Conservation (phyloP, 108 stramenopile genomes). For the Cafeteria roenbergensis region DNA sequence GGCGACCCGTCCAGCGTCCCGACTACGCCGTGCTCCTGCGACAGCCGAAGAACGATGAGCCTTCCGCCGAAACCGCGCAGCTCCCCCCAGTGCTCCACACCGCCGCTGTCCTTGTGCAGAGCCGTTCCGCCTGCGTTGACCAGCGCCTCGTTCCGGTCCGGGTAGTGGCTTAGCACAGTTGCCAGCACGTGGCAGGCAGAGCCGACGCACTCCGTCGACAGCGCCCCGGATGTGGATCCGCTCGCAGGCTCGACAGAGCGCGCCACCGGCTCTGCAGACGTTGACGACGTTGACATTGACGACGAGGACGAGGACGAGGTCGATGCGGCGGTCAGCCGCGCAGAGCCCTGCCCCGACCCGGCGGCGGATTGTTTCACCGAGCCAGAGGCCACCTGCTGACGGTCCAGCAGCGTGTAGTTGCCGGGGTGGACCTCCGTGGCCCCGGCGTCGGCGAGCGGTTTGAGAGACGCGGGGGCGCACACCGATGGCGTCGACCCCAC, state of each 20-base stretch:
- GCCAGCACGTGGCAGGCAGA: background rate
- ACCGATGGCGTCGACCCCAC: too few relatives aligned
- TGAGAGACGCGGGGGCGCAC: background rate
- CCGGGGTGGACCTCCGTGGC: slow-evolving; percentile 2
- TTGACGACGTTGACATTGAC: too few relatives aligned
- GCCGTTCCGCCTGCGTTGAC: background rate
- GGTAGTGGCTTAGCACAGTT: background rate
- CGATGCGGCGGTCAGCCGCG: too few relatives aligned
- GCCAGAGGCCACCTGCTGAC: background rate
- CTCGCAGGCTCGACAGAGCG: too few relatives aligned
- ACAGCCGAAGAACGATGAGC: background rate
- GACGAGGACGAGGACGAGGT: too few relatives aligned
- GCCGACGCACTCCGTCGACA: too few relatives aligned
- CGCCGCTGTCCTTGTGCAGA: background rate
- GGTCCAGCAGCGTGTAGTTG: background rate
- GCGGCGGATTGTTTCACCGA: too few relatives aligned
- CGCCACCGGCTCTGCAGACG: too few relatives aligned
- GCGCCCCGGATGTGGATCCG: too few relatives aligned
- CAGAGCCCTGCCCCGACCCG: too few relatives aligned
- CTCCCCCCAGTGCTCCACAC: background rate
- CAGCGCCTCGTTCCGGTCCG: slow-evolving; percentile 3
- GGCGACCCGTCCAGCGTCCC: too few relatives aligned
- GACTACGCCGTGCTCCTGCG: background rate
- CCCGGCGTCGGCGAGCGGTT: background rate
- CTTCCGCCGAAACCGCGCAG: background rate